Evolutionary conservation across 2,329 filamentous ascomycete species (phyloP).

Genomic region (Karstenula rhodostoma): DNA sequence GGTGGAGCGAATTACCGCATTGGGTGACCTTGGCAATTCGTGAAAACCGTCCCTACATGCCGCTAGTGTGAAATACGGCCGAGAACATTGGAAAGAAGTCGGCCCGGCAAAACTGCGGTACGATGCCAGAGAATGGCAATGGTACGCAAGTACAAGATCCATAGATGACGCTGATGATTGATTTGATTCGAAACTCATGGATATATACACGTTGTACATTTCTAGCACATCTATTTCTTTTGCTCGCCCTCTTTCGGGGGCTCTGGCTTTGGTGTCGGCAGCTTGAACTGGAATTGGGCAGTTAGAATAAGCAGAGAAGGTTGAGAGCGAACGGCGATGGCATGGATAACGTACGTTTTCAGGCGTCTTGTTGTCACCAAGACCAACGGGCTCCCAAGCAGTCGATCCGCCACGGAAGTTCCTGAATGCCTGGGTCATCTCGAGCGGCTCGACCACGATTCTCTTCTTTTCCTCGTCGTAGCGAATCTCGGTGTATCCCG

Average conservation of each 20-base stretch:
- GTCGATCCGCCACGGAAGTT: conserved; percentile 89
- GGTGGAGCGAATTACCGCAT: conserved; percentile 10
- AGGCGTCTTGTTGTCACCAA: conserved; percentile 79
- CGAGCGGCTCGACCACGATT: conserved; percentile 95
- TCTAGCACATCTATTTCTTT: conserved; percentile 75
- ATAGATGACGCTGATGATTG: conserved; percentile 20
- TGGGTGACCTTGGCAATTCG: not conserved
- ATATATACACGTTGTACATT: conserved; percentile 51
- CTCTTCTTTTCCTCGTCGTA: conserved; percentile 99
- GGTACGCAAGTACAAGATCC: too few species aligned
- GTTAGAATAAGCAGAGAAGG: not conserved
- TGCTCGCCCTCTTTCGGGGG: conserved; percentile 82
- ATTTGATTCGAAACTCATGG: conserved; percentile 37
- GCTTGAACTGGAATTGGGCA: conserved; percentile 72
- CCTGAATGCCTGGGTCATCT: conserved; percentile 97
- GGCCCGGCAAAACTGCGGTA: not conserved
- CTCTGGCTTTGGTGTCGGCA: conserved; percentile 95
- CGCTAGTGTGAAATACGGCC: conserved; percentile 2
- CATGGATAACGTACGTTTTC: conserved; percentile 61
- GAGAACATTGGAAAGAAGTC: conserved; percentile 8
- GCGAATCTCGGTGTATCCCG: conserved; percentile 96
- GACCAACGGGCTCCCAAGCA: conserved; percentile 73
- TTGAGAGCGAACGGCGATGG: not conserved
- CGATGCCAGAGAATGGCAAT: not conserved
- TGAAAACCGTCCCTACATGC: not conserved